Evolutionary conservation across 352 stramenopile species (phyloP).

Genomic region (Globisporangium sylvaticum): DNA sequence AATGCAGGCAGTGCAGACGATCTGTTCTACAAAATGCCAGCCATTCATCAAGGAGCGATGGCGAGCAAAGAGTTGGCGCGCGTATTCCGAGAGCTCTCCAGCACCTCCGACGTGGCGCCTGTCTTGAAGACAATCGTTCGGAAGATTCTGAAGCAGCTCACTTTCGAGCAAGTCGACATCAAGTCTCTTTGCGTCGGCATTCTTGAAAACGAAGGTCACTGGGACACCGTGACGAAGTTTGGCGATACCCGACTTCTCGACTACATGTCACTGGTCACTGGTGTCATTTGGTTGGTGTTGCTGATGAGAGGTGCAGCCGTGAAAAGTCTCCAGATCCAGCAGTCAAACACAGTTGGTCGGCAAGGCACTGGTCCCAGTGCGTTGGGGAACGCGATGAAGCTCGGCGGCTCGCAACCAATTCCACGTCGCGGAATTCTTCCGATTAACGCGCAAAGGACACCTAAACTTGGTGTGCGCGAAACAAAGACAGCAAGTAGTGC

Average conservation of each 20-base stretch:
- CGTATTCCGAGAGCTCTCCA: conserved; percentile 83
- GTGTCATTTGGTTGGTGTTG: conserved; percentile 71
- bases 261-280: conserved; percentile 76
- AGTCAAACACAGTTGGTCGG: conserved; percentile 43
- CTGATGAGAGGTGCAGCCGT: conserved; percentile 75
- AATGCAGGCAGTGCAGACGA: conserved; percentile 38
- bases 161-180: conserved; percentile 81
- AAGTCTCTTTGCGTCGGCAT: conserved; percentile 77
- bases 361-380: conserved; percentile 28
- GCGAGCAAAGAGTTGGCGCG: conserved; percentile 68
- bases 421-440: conserved; percentile 39
- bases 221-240: conserved; percentile 55
- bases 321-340: conserved; percentile 84
- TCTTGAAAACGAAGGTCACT: conserved; percentile 70
- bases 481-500: conserved; percentile 16
- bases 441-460: conserved; percentile 14
- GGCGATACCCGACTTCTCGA: conserved; percentile 65
- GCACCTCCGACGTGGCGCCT: conserved; percentile 61
- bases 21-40: conserved; percentile 49
- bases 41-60: conserved; percentile 50
- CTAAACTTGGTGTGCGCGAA: conserved; percentile 27
- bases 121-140: conserved; percentile 84
- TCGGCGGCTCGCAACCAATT: conserved; percentile 47
- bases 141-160: conserved; percentile 80
- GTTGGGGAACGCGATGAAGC: conserved; percentile 42